Conservation (phyloP, 106 monocot species). For the Apostasia shenzhenica region DNA sequence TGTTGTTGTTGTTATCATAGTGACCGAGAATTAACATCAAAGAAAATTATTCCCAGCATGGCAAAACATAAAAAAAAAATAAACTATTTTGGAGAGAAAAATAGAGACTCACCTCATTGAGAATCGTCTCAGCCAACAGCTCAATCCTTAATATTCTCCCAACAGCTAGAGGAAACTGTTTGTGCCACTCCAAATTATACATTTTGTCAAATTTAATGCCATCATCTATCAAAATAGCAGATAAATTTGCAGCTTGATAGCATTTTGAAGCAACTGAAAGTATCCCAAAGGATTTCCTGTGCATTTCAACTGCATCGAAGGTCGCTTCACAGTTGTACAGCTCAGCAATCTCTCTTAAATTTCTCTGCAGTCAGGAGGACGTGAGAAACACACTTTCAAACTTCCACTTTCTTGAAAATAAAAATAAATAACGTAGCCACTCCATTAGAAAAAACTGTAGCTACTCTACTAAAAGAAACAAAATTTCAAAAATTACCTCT, state of each 20-base stretch:
- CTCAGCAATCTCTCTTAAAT: conserved; percentile 72
- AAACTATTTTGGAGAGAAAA: neutral
- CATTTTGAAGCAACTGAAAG: conserved; percentile 57
- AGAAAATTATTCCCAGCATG: neutral
- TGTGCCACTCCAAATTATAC: conserved; percentile 78
- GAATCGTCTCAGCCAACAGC: conserved; percentile 77
- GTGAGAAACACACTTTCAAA: neutral
- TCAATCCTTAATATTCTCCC: conserved; percentile 89
- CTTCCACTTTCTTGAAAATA: neutral
- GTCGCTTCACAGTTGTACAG: conserved; percentile 65
- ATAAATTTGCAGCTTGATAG: conserved; percentile 73
- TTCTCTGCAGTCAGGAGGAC: conserved; percentile 49
- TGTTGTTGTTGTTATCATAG: too few relatives aligned
- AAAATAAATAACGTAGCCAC: too few relatives aligned
- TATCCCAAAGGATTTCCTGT: conserved; percentile 54
- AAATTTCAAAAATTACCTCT: too few relatives aligned
- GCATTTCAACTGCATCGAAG: conserved; percentile 39
- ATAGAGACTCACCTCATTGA: conserved; percentile 53
- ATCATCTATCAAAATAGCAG: conserved; percentile 74
- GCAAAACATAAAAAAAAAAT: neutral
- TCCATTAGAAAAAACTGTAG: too few relatives aligned
- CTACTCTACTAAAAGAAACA: too few relatives aligned
- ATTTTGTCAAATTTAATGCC: conserved; percentile 87
- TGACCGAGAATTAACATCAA: too few relatives aligned
- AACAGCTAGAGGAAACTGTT: conserved; percentile 52